A percentile compares a stretch with the other conserved stretches of the same genome.
Conservation (phyloP, 257 asterid genomes). For the Jacaranda mimosifolia region DNA sequence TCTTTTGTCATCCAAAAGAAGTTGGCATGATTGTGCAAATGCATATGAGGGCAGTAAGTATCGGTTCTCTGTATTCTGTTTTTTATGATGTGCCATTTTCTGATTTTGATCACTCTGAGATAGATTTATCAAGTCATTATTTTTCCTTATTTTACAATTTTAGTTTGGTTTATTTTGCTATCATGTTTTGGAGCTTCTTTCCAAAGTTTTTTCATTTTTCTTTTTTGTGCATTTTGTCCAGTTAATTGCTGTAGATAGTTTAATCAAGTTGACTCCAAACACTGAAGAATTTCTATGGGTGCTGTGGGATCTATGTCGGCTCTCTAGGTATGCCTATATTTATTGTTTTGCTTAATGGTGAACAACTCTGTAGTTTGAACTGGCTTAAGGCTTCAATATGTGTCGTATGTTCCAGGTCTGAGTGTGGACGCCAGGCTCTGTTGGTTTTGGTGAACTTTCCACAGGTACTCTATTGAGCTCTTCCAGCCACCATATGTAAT, state of each 20-base stretch:
- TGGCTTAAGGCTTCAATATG: conserved; percentile 33
- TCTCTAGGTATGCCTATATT: conserved; percentile 70
- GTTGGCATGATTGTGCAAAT: conserved; percentile 80
- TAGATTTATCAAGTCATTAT: conserved; percentile 4
- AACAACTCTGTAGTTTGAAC: background rate
- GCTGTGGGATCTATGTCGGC: conserved; percentile 95
- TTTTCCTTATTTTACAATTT: background rate
- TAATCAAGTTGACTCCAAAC: conserved; percentile 69
- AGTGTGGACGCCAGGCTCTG: conserved; percentile 96
- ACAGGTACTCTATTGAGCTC: conserved; percentile 62
- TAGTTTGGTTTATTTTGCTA: background rate
- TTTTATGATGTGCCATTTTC: conserved; percentile 22
- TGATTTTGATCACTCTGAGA: conserved; percentile 27
- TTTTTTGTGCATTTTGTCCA: conserved; percentile 44
- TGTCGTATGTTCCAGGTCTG: conserved; percentile 66
- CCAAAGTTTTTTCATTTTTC: conserved; percentile 34
- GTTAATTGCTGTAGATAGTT: conserved; percentile 79
- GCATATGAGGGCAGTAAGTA: conserved; percentile 85
- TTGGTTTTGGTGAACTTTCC: conserved; percentile 86
- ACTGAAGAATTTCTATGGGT: conserved; percentile 94
- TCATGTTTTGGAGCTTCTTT: conserved; percentile 19
- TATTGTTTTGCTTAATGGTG: conserved; percentile 29
- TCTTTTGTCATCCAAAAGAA: conserved; percentile 67
- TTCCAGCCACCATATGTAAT: conserved; percentile 18
- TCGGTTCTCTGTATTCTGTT: conserved; percentile 25